Percentiles rank a stretch among this genome's conserved stretches.
Evolutionary conservation across 176 grass and related monocot genomes (phyloP).

Genomic region (Urochloa ruziziensis): DNA sequence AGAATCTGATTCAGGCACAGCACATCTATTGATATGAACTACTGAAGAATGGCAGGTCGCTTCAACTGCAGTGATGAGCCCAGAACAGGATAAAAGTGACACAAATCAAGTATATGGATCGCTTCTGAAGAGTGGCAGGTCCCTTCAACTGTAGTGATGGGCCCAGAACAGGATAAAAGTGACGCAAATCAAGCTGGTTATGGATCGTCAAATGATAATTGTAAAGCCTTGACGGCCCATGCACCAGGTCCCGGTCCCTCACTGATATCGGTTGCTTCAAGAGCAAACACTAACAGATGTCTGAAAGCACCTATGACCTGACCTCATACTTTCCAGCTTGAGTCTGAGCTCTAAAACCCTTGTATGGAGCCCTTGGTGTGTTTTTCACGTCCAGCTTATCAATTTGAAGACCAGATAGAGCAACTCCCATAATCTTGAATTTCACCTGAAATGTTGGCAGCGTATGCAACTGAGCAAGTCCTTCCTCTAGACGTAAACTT

Average conservation of each 20-base stretch:
- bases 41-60: neutral
- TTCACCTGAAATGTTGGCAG: slow-evolving; percentile 75
- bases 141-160: neutral
- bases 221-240: neutral
- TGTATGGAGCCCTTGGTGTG: slow-evolving; percentile 63
- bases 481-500: slow-evolving; percentile 74
- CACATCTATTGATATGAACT: neutral
- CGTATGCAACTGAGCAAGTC: slow-evolving; percentile 60
- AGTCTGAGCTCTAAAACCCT: slow-evolving; percentile 92
- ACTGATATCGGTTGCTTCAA: neutral
- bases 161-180: neutral
- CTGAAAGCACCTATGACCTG: slow-evolving; percentile 49
- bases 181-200: neutral
- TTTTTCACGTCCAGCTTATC: slow-evolving; percentile 85
- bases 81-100: neutral
- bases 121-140: neutral
- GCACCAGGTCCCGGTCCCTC: neutral
- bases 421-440: slow-evolving; percentile 91
- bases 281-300: neutral
- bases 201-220: neutral
- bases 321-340: slow-evolving; percentile 88
- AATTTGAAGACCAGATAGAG: slow-evolving; percentile 86
- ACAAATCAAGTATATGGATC: neutral
- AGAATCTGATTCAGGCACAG: neutral
- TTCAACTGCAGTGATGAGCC: neutral